Evolutionary conservation across 495 filamentous ascomycete species (phyloP), one percentile per base, ranked within the genome.

Genomic region (Beverwykella pulmonaria): DNA sequence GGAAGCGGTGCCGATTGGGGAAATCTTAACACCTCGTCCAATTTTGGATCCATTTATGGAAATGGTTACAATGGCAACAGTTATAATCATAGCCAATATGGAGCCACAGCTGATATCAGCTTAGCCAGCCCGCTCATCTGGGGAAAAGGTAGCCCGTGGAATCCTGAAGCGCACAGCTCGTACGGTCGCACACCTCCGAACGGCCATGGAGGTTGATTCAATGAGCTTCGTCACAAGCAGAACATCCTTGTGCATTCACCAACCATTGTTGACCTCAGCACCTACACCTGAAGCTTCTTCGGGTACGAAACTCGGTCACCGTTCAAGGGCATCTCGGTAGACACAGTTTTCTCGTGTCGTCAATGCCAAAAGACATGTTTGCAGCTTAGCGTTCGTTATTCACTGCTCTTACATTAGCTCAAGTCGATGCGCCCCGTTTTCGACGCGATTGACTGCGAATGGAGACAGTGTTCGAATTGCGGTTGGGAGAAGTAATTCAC

Each of bases 181-280:
- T 65, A 72, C 39, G 60, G 61, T 26, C 63, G 69, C 14, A 69
- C 65, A 10, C 65, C 65, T 4, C 65, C 65, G 20, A 64, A 68
- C 29, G 69, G 69, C 30, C 69, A 72, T 29, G 69, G 44, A 23
- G 69, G 69, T 44, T 72, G 69, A 72, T 69, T 54, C 19, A 47
- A 47, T 49, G 22, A 41, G 36, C 3, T 4, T 17, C 32, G n/a
- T n/a, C 20, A 20, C 7, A 22, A 26, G 32, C 34, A 36, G 36
- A 30, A 23, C n/a, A 36, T 14, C 15, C 54, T 26, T 20, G 30
- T 41, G 7, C n/a, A 25, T 58, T 39, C 10, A 2, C 54, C 20
- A 20, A 34, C 52, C 30, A 34, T 54, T 29, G 27, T 54, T 25
- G 52, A 54, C 52, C 52, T 32, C 9, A 22, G 20, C 26, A 8